Evolutionary conservation across 1,284 basidiomycete genomes (phyloP).

Genomic region (Rhodofomes roseus): DNA sequence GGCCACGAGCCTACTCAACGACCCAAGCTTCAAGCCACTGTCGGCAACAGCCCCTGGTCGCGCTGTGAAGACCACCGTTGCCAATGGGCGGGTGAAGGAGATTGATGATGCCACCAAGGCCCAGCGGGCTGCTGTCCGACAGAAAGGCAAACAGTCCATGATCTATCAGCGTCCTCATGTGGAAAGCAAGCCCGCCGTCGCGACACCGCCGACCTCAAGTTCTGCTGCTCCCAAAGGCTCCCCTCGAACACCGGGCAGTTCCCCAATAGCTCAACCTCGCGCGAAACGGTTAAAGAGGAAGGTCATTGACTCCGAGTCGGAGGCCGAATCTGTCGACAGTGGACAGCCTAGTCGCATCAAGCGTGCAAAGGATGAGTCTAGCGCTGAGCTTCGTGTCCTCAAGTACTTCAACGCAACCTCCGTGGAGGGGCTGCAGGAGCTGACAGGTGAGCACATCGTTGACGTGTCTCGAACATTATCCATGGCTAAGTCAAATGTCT

Average conservation of each 20-base stretch:
- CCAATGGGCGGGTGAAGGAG: slow-evolving; percentile 62
- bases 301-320: slow-evolving; percentile 67
- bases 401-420: slow-evolving; percentile 86
- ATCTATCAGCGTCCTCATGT: slow-evolving; percentile 64
- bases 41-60: slow-evolving; percentile 22
- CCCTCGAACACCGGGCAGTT: slow-evolving; percentile 41
- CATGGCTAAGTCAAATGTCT: slow-evolving; percentile 10
- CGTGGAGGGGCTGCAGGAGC: slow-evolving; percentile 76
- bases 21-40: slow-evolving; percentile 51
- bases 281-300: slow-evolving; percentile 53
- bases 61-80: slow-evolving; percentile 27
- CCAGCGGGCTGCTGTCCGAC: slow-evolving; percentile 54
- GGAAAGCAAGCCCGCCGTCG: slow-evolving; percentile 28
- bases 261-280: slow-evolving; percentile 36
- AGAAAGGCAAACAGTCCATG: slow-evolving; percentile 72
- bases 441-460: slow-evolving; percentile 67
- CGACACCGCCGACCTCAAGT: slow-evolving; percentile 15
- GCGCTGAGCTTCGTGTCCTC: slow-evolving; percentile 52
- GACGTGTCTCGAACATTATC: neutral
- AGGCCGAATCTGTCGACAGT: slow-evolving; percentile 38
- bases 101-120: slow-evolving; percentile 66
- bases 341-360: slow-evolving; percentile 26
- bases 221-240: slow-evolving; percentile 24
- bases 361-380: slow-evolving; percentile 17
- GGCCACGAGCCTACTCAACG: slow-evolving; percentile 54